Base-by-base conservation (phyloP, 2,329 filamentous ascomycete genomes). In the Emmonsia crescens region DNA sequence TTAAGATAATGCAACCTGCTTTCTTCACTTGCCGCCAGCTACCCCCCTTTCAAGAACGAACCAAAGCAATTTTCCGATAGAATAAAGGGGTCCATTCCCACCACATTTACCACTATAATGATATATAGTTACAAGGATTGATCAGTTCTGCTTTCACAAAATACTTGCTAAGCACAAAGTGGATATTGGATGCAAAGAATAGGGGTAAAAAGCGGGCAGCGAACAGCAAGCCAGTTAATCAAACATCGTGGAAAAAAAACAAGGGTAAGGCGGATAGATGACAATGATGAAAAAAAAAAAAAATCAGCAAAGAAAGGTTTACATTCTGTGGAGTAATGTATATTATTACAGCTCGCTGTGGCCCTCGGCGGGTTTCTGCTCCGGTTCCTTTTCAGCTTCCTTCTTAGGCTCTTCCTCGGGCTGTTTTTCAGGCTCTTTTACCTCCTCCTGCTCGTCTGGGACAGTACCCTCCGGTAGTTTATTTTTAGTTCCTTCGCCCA, bases 401-500 rank as follows among this genome's bases (percentile, higher is more conserved):
- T 84, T 83, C 73, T 83, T 79, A 27, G 79, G 70, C 56, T 77
- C 71, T 0, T 85, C 84, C 66, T 84, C 83, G 0, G 85, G 81
- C 63, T 78, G 77, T 12, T 80, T 76, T 59, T 68, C 67, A 66
- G 70, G 67, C 73, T 73, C 57, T 60, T 40, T n/a, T 57, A 46
- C 38, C 19, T 69, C 68, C 24, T 72, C 72, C 60, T 76, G 73
- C 19, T 78, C 76, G 59, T 76, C 75, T 21, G 71, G 71, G 38
- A 87, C 71, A 51, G 89, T 69, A 1, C 80, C 82, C 62, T 83
- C 81, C 0, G 89, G 89, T 49, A 94, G 73, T 77, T 86, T 89
- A 69, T 85, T 82, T 80, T 93, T 96, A 63, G 82, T 77, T 2
- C 90, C 89, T 71, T 97, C 93, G 59, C 92, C 90, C 80, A 99